Base-by-base conservation (phyloP, 2,329 filamentous ascomycete genomes). In the Clathrospora elynae region DNA sequence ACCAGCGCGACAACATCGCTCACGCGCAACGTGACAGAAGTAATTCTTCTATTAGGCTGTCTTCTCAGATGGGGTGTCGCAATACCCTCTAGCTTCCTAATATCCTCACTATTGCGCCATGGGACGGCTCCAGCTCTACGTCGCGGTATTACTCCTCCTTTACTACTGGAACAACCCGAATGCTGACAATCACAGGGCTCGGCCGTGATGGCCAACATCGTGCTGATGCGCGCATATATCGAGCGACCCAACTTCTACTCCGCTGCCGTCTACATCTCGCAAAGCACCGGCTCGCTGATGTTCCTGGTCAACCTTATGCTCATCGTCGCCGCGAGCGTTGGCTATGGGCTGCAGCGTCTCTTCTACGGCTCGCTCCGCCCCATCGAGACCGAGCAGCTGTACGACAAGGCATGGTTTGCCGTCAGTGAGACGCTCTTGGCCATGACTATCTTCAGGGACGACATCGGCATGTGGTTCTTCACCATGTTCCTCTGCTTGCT, bases 161-260 rank as follows among this genome's bases (percentile, higher is more conserved):
- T 18, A 14, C 36, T 23, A 5, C 28, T 36, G 10, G n/a, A 17
- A 19, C 23, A 33, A 9, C 28, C 31, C 23, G 20, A 20, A 44
- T 61, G 42, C 55, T 63, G 18, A 66, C 42, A 39, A n/a, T 17
- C 31, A 12, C 32, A 71, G 67, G 61, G 83, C 71, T 96, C 92
- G 41, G 85, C 87, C 70, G 85, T 85, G 73, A 84, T 95, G 67
- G 92, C 92, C 61, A 86, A 83, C 55, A 83, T 84, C 61, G 90
- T 96, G 46, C 80, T 96, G 48, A 74, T 95, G 45, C 93, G 91
- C 67, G 92, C 93, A 50, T 92, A 97, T 73, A 87, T 93, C 66
- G 89, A 97, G 74, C 84, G 93, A 54, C 86, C 93, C 53, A 99
- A 99, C 74, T 99, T 97, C 78, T 99, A 99, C 75, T 95, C 92